A percentile compares a stretch with the other conserved stretches of the same genome.
Evolutionary conservation across 208 protist genomes (phyloP).

Genomic region (Trypanosomatidae sp.): DNA sequence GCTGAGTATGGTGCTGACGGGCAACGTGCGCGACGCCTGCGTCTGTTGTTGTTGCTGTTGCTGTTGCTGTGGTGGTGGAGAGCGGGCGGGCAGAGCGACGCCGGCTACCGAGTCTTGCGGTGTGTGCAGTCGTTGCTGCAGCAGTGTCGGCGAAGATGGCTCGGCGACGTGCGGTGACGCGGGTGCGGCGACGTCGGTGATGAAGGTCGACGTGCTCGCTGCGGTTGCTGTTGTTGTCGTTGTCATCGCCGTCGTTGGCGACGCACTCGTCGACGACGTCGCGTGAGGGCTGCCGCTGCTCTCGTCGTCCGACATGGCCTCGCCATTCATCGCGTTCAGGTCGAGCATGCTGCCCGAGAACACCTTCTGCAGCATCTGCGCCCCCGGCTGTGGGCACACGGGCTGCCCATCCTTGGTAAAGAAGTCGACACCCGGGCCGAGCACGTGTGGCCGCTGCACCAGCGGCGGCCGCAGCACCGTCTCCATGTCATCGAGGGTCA

Average conservation of each 20-base stretch:
- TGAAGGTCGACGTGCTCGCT: no score
- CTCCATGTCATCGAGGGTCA: constrained; percentile 86
- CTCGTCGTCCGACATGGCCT: constrained; percentile 52
- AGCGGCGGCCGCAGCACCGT: constrained; percentile 51
- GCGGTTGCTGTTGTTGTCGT: no score
- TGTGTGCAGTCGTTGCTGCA: no score
- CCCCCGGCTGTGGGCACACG: constrained; percentile 62
- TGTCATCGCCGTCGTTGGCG: no score
- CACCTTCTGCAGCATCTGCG: constrained; percentile 74
- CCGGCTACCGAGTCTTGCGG: no score
- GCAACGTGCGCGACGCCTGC: constrained; percentile 8
- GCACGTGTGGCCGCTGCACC: constrained; percentile 58
- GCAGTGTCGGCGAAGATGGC: no score
- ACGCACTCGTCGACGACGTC: constrained; percentile 1
- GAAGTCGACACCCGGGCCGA: constrained; percentile 78
- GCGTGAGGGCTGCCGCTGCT: constrained; percentile 2
- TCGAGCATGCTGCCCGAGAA: constrained; percentile 84
- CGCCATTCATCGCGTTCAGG: constrained; percentile 65
- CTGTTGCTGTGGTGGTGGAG: no score
- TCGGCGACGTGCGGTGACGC: no score
- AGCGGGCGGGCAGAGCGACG: no score
- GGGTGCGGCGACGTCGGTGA: no score
- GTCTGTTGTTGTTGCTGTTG: neutral
- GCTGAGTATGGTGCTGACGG: constrained; percentile 65
- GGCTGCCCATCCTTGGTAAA: constrained; percentile 80